Conservation (phyloP, 2,329 filamentous ascomycete species). For the Moelleriella libera region DNA sequence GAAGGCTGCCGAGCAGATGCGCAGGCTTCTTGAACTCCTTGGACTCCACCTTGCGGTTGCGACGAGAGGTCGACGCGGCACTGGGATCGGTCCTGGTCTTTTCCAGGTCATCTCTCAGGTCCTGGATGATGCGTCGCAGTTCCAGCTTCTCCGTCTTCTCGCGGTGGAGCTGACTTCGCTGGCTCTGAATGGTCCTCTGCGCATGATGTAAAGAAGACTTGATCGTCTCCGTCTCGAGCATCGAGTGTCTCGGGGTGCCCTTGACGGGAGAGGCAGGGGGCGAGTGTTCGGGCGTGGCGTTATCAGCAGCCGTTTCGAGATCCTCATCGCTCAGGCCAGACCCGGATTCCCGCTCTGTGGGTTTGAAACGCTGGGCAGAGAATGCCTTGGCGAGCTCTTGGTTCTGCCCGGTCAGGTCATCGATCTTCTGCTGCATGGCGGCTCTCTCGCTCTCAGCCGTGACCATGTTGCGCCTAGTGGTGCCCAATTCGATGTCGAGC, state of each 20-base stretch:
- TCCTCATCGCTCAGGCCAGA: conserved; percentile 46
- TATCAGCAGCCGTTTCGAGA: conserved; percentile 50
- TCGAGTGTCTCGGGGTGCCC: conserved; percentile 75
- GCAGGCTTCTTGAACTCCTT: conserved; percentile 67
- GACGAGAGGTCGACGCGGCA: conserved; percentile 35
- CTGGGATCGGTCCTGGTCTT: conserved; percentile 43
- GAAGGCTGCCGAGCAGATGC: conserved; percentile 61
- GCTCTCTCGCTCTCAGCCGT: conserved; percentile 66
- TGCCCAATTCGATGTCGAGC: conserved; percentile 78
- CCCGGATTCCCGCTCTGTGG: conserved; percentile 49
- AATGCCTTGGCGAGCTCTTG: conserved; percentile 80
- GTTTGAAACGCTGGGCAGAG: conserved; percentile 54
- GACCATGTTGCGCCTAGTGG: conserved; percentile 65
- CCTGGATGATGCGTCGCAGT: conserved; percentile 86
- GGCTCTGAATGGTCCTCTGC: conserved; percentile 89
- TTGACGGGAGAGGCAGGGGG: conserved; percentile 85
- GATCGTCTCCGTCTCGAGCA: conserved; percentile 89
- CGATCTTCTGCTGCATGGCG: conserved; percentile 70
- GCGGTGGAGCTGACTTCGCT: conserved; percentile 87
- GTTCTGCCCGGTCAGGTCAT: conserved; percentile 80
- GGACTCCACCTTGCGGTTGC: conserved; percentile 47
- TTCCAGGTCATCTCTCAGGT: conserved; percentile 83
- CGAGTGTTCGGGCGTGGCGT: conserved; percentile 73
- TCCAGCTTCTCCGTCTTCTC: conserved; percentile 99
- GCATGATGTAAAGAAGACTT: conserved; percentile 90